Evolutionary conservation across 140 eudicot species (phyloP).

Genomic region (Bidens hawaiensis): DNA sequence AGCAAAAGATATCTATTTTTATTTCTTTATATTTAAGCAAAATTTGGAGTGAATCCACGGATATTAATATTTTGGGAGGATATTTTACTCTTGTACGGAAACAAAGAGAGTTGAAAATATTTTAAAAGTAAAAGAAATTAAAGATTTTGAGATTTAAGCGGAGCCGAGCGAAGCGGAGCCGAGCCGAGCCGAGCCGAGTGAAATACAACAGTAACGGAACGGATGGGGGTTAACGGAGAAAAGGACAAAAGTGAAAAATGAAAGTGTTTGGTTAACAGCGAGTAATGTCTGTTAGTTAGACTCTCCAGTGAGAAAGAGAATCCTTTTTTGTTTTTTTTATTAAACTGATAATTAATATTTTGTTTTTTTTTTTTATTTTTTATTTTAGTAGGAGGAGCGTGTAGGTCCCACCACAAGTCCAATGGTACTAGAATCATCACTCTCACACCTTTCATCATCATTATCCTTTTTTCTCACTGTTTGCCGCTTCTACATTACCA

Average conservation of each 20-base stretch:
- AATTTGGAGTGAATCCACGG: too few species aligned
- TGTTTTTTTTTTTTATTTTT: not conserved
- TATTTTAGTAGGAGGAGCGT: not conserved
- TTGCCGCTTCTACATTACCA: constrained; percentile 27
- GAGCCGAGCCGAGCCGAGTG: not conserved
- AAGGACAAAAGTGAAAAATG: constrained; percentile 6
- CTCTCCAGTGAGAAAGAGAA: constrained; percentile 8
- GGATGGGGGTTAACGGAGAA: constrained; percentile 13
- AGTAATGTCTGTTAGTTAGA: constrained; percentile 27
- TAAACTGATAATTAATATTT: not conserved
- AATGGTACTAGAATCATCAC: constrained; percentile 36
- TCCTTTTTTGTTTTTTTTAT: not conserved
- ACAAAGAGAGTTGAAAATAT: not conserved
- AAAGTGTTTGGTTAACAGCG: constrained; percentile 17
- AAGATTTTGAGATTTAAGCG: not conserved
- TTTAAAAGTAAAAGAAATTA: not conserved
- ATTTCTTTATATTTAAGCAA: too few species aligned
- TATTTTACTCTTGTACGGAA: constrained; percentile 8
- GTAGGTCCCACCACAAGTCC: constrained; percentile 31
- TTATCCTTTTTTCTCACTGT: constrained; percentile 4
- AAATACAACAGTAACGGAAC: not conserved
- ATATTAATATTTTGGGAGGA: too few species aligned
- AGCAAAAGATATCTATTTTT: too few species aligned
- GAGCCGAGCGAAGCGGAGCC: not conserved
- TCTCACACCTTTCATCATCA: constrained; percentile 27